phyloP scores from a whole-genome alignment of 176 grass and related monocot genomes.

The Tillandsia leiboldiana region DNA sequence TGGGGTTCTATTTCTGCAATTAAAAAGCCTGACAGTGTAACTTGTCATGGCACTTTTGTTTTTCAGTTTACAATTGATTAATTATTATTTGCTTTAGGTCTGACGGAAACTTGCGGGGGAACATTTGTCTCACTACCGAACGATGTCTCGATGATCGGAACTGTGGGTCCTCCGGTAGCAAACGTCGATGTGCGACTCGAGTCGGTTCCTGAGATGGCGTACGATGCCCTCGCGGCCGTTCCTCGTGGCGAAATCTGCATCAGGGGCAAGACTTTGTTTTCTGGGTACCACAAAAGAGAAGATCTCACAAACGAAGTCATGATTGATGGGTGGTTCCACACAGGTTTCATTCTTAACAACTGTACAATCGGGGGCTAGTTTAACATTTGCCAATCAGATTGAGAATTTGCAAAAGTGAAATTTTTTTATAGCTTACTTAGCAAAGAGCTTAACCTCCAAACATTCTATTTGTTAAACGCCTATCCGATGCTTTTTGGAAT shows the following conservation, averaged over 20 bases:
- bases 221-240: constrained; percentile 50
- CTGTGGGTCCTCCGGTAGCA: constrained; percentile 61
- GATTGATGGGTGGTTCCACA: constrained; percentile 96
- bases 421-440: too few species aligned
- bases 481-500: too few species aligned
- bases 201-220: constrained; percentile 88
- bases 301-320: constrained; percentile 69
- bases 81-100: constrained; percentile 31
- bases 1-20: too few species aligned
- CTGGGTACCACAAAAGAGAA: constrained; percentile 88
- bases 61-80: not conserved
- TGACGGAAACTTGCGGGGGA: constrained; percentile 79
- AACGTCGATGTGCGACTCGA: constrained; percentile 67
- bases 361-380: not conserved
- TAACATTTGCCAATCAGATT: too few species aligned
- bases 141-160: constrained; percentile 61
- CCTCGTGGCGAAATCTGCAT: constrained; percentile 80
- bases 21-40: too few species aligned
- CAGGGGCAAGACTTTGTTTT: constrained; percentile 66
- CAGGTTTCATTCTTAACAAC: constrained; percentile 49
- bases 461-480: too few species aligned
- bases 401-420: too few species aligned
- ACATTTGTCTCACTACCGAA: constrained; percentile 65
- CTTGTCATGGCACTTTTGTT: too few species aligned
- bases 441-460: too few species aligned